These are phyloP conservation scores for Apiospora kogelbergensis DNA, from an alignment of 2,329 filamentous ascomycete genomes.

Conservation along the genomic window DNA sequence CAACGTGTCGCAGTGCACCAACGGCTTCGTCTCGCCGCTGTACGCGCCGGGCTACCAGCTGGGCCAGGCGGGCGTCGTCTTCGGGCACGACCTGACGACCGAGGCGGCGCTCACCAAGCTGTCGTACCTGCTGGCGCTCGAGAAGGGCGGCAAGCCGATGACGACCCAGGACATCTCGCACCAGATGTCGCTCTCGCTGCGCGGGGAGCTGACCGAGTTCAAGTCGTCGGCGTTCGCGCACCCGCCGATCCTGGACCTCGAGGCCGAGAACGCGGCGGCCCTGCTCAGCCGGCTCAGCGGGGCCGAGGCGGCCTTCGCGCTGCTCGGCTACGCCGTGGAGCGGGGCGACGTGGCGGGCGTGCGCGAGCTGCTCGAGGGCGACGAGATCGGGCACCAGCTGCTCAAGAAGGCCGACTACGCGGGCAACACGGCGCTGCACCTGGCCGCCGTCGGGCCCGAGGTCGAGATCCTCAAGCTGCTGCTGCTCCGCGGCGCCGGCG, in stretches of 20 bases:
- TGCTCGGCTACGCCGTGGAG: slow-evolving; percentile 77
- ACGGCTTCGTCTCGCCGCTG: slow-evolving; percentile 73
- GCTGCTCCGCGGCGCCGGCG: slow-evolving; percentile 62
- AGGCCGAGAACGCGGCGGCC: slow-evolving; percentile 37
- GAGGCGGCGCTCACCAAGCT: slow-evolving; percentile 91
- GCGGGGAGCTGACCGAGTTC: slow-evolving; percentile 83
- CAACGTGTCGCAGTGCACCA: slow-evolving; percentile 87
- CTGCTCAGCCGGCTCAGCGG: slow-evolving; percentile 48
- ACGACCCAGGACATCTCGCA: slow-evolving; percentile 65
- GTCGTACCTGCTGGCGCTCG: slow-evolving; percentile 74
- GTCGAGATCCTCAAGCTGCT: slow-evolving; percentile 58
- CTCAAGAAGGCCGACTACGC: slow-evolving; percentile 78
- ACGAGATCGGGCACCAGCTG: slow-evolving; percentile 58
- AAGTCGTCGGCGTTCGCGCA: slow-evolving; percentile 74
- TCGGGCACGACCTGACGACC: slow-evolving; percentile 84
- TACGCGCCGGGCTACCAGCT: slow-evolving; percentile 77
- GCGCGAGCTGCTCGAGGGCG: slow-evolving; percentile 64
- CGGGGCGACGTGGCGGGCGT: slow-evolving; percentile 68
- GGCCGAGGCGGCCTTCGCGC: slow-evolving; percentile 66
- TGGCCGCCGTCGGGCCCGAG: slow-evolving; percentile 55
- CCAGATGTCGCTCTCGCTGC: slow-evolving; percentile 72
- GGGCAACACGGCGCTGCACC: slow-evolving; percentile 69
- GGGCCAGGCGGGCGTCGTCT: slow-evolving; percentile 81
- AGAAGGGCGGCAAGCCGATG: slow-evolving; percentile 41
- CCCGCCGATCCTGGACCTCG: slow-evolving; percentile 54